Evolutionary conservation across 768 basidiomycete genomes (phyloP).

Genomic region (Mycena crocata): DNA sequence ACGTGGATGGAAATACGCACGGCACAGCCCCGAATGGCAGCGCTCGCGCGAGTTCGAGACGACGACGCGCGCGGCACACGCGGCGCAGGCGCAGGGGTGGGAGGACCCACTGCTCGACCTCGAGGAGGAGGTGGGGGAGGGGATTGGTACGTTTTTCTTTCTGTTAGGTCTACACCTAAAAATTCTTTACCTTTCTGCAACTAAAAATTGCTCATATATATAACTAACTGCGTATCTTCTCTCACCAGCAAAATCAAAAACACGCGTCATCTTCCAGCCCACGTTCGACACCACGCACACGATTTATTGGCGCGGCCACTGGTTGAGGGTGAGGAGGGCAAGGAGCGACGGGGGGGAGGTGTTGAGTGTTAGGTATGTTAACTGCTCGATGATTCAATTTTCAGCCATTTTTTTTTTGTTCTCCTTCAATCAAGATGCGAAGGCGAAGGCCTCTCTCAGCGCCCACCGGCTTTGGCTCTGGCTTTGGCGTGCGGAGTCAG

Average conservation of each 20-base stretch:
- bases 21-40: conserved; percentile 76
- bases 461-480: conserved; percentile 18
- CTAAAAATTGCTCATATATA: not conserved
- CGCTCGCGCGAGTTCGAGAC: conserved; percentile 91
- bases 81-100: conserved; percentile 65
- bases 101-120: conserved; percentile 50
- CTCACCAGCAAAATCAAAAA: conserved; percentile 75
- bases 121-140: conserved; percentile 22
- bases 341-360: conserved; percentile 73
- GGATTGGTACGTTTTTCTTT: conserved; percentile 35
- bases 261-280: conserved; percentile 89
- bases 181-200: too few relatives aligned
- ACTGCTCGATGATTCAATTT: too few relatives aligned
- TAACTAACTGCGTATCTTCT: not conserved
- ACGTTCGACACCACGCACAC: conserved; percentile 91
- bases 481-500: not conserved
- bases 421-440: too few relatives aligned
- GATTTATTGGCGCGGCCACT: conserved; percentile 87
- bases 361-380: conserved; percentile 75
- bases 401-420: too few relatives aligned
- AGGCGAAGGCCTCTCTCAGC: too few relatives aligned
- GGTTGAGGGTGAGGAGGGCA: conserved; percentile 76
- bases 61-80: conserved; percentile 78
- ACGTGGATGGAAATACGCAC: too few relatives aligned
- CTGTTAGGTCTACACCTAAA: not conserved